Conservation (phyloP, 2,329 filamentous ascomycete species). For the Neofusicoccum sp. region DNA sequence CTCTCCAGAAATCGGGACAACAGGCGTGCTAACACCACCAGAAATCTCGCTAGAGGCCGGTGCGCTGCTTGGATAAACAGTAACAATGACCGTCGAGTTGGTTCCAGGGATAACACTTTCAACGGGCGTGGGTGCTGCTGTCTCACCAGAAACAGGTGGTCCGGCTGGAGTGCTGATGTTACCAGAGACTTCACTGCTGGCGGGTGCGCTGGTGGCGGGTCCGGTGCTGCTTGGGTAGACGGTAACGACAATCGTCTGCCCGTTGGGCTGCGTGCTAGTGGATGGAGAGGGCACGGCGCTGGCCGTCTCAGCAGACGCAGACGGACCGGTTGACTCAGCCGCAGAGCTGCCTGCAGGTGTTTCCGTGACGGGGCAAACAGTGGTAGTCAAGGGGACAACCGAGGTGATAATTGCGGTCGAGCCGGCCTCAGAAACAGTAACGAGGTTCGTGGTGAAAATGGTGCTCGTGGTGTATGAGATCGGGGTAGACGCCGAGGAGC, state of each 20-base stretch:
- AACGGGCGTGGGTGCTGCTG: no score
- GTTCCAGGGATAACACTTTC: no score
- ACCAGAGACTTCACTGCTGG: no score
- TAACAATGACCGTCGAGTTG: no score
- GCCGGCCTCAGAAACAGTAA: neutral
- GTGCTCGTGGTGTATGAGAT: neutral
- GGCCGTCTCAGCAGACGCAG: neutral
- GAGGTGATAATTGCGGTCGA: constrained; percentile 13
- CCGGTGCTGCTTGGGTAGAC: no score
- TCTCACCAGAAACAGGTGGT: no score
- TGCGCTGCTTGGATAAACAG: no score
- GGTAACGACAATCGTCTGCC: neutral
- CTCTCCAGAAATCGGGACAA: no score
- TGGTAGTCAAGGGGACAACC: constrained; percentile 4
- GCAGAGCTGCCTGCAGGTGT: constrained; percentile 23
- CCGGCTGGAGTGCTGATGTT: no score
- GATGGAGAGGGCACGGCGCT: neutral
- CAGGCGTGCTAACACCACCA: no score
- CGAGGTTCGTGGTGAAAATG: neutral
- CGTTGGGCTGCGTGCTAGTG: neutral
- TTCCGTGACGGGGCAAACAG: constrained; percentile 33
- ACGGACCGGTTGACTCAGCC: neutral
- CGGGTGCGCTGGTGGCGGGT: no score
- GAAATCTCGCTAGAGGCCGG: no score
- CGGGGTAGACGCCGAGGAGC: neutral